Evolutionary conservation across 2,329 filamentous ascomycete genomes (phyloP).

Genomic region (Aspergillus arachidicola): DNA sequence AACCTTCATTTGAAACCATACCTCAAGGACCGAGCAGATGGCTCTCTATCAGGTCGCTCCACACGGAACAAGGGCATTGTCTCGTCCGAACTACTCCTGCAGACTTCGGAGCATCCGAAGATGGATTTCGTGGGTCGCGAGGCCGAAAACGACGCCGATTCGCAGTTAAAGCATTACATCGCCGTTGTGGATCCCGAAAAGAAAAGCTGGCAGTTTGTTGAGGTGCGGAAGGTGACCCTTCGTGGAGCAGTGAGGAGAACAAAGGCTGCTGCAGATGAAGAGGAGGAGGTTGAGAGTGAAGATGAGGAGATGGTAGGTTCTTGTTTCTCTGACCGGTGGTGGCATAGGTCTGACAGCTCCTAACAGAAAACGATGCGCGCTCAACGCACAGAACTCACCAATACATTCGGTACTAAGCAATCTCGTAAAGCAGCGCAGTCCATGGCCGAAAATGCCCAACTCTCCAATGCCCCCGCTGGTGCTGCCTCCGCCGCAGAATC

Average conservation of each 20-base stretch:
- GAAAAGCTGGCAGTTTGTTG: constrained; percentile 56
- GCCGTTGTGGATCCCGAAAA: constrained; percentile 61
- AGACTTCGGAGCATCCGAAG: constrained; percentile 62
- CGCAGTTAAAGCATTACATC: constrained; percentile 61
- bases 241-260: constrained; percentile 48
- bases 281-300: constrained; percentile 29
- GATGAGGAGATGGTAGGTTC: constrained; percentile 33
- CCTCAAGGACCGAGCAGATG: constrained; percentile 54
- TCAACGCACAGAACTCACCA: constrained; percentile 47
- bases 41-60: constrained; percentile 23
- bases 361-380: constrained; percentile 40
- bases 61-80: constrained; percentile 40
- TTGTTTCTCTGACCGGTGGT: too few relatives aligned
- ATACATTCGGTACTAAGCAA: constrained; percentile 55
- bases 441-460: constrained; percentile 51
- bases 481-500: constrained; percentile 43
- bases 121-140: constrained; percentile 61
- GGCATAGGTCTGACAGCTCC: neutral
- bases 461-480: constrained; percentile 42
- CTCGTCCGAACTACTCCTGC: constrained; percentile 57
- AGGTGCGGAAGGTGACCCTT: constrained; percentile 59
- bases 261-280: constrained; percentile 29
- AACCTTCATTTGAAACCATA: constrained; percentile 41
- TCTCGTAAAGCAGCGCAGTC: constrained; percentile 52
- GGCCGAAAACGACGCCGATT: constrained; percentile 53